phyloP scores from a whole-genome alignment of 2,329 filamentous ascomycete species.

The Magnaporthiopsis poae region DNA sequence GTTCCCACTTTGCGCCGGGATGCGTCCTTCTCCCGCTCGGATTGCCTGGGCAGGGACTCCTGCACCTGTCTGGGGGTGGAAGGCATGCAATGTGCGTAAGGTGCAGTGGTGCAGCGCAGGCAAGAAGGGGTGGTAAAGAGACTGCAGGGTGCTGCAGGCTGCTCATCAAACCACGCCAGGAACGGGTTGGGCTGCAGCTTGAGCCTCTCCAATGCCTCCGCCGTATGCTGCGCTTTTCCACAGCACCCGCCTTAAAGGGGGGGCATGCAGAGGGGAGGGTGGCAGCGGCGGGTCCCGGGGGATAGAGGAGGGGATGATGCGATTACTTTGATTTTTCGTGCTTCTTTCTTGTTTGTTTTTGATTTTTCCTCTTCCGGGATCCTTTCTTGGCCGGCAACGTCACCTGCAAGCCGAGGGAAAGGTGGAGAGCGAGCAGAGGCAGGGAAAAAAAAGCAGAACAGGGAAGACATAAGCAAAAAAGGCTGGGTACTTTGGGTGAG shows the following conservation, averaged over 20 bases:
- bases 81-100: not conserved
- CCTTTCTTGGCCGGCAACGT: not conserved
- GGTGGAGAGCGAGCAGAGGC: not conserved
- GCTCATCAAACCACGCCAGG: constrained; percentile 2
- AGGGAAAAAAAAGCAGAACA: not conserved
- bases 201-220: not conserved
- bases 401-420: not conserved
- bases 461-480: not conserved
- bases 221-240: not conserved
- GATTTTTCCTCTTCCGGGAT: too few relatives aligned
- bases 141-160: not conserved
- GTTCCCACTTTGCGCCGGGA: not conserved
- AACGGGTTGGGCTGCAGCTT: constrained; percentile 3
- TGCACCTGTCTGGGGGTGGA: not conserved
- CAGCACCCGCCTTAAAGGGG: not conserved
- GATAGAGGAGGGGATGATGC: not conserved
- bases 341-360: too few relatives aligned
- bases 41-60: not conserved
- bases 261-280: not conserved
- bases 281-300: not conserved
- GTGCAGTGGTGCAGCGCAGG: not conserved
- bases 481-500: not conserved
- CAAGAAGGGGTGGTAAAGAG: not conserved
- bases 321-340: not conserved
- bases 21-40: not conserved